Evolutionary conservation across 2,329 filamentous ascomycete genomes (phyloP), one percentile per base, ranked within the genome.

Genomic region (Arthrobotrys megalospora): DNA sequence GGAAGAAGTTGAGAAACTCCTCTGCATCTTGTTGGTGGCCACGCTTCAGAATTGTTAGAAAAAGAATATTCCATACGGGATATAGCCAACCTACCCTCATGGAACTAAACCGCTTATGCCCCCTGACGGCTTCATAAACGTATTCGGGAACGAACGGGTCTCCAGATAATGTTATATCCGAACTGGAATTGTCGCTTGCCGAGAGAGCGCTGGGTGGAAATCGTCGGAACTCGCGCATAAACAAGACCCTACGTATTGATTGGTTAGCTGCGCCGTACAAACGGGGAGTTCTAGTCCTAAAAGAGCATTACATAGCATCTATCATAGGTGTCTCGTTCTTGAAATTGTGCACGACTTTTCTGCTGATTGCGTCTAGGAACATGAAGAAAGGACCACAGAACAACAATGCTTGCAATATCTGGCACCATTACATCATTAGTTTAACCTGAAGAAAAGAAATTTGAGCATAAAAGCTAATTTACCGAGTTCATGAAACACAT

Each of bases 401-500:
- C 81, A 97, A 89, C 82, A 99, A 89, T 83, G 96, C 92, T 91
- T 99, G 96, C 80, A 99, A 88, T 84, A 98, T 91, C 94, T 97
- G 80, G 34, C 3, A 6, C 2, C 81, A 68, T 10, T 7, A 58
- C 34, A 36, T 65, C 45, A 28, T 58, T 68, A 16, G 43, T 4
- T 16, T 58, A 7, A 36, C 28, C 14, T 16, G 10, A 16, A n/a
- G 24, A 19, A 65, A 45, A 6, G 50, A 8, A 60, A 14, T 45
- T 43, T 6, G n/a, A 12, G n/a, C 24, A 50, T 11, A 16, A 16
- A 3, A 10, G 24, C 34, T 14, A n/a, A 86, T 93, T 86, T 88
- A 97, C 95, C 80, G 96, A 97, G 87, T 98, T 99, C 96, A 99
- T 98, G 86, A 99, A 99, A 85, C 96, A 99, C 93, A 98, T 96